Conservation (phyloP, 371 early-diverging fungal species). For the Rhizopus delemar region DNA sequence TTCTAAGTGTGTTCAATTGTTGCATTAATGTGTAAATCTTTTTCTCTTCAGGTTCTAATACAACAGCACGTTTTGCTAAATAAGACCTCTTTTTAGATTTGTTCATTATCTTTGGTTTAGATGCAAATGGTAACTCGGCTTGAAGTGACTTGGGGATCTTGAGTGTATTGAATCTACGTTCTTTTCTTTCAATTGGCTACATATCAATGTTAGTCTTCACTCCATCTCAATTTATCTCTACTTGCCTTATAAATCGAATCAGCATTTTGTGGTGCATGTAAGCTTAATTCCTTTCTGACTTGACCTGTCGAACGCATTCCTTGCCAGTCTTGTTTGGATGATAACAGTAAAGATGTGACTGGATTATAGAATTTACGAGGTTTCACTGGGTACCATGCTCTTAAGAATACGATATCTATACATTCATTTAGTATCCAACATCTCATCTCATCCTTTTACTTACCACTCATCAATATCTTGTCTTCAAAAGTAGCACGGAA, state of each 20-base stretch:
- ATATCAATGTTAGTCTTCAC: not conserved
- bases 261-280: conserved; percentile 69
- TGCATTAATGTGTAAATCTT: conserved; percentile 81
- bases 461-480: conserved; percentile 86
- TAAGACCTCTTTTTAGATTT: conserved; percentile 53
- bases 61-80: conserved; percentile 78
- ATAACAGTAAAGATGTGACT: conserved; percentile 83
- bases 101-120: conserved; percentile 78
- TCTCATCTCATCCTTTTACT: not conserved
- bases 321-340: conserved; percentile 73
- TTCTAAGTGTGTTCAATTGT: conserved; percentile 83
- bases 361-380: conserved; percentile 95
- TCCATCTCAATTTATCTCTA: not conserved
- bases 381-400: conserved; percentile 96
- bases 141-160: conserved; percentile 82
- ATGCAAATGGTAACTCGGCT: conserved; percentile 86
- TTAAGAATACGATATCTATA: conserved; percentile 73
- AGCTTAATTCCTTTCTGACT: conserved; percentile 75
- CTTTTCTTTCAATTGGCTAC: conserved; percentile 79
- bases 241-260: conserved; percentile 83
- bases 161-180: conserved; percentile 83
- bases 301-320: conserved; percentile 92
- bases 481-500: conserved; percentile 99
- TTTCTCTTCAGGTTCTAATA: conserved; percentile 87
- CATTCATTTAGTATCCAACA: not conserved